Conservation (phyloP, 1,284 basidiomycete species). For the Trichosporon coremiiforme region DNA sequence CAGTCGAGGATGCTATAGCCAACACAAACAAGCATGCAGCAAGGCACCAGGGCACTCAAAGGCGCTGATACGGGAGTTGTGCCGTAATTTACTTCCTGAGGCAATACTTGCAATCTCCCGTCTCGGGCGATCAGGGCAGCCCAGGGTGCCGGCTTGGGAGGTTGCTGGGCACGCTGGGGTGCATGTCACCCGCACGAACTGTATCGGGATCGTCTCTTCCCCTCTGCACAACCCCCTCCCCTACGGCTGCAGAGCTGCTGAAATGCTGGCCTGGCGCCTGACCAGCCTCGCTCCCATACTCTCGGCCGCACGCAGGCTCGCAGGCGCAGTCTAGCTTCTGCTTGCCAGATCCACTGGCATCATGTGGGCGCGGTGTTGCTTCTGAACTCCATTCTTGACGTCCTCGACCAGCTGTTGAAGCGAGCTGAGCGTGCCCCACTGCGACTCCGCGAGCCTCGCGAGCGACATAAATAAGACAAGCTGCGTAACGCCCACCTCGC, state of each 20-base stretch:
- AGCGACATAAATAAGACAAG: background rate
- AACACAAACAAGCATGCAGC: no score
- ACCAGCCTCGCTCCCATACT: no score
- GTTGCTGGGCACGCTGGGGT: no score
- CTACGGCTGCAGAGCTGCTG: no score
- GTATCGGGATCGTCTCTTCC: background rate
- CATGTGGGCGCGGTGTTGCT: background rate
- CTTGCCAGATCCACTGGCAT: no score
- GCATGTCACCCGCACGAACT: background rate
- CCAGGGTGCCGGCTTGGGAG: no score
- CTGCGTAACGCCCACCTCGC: conserved; percentile 3
- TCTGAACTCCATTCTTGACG: background rate
- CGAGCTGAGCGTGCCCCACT: background rate
- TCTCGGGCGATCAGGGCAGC: background rate
- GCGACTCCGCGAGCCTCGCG: no score
- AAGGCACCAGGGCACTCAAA: background rate
- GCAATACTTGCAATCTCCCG: background rate
- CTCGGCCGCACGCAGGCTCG: no score
- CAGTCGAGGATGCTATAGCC: no score
- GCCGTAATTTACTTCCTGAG: background rate
- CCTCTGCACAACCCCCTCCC: background rate
- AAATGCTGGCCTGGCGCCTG: no score
- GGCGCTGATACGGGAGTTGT: background rate
- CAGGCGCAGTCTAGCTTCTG: background rate
- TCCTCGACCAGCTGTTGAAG: background rate